phyloP scores from a whole-genome alignment of 805 yeast species.

The Candida chauliodis region DNA sequence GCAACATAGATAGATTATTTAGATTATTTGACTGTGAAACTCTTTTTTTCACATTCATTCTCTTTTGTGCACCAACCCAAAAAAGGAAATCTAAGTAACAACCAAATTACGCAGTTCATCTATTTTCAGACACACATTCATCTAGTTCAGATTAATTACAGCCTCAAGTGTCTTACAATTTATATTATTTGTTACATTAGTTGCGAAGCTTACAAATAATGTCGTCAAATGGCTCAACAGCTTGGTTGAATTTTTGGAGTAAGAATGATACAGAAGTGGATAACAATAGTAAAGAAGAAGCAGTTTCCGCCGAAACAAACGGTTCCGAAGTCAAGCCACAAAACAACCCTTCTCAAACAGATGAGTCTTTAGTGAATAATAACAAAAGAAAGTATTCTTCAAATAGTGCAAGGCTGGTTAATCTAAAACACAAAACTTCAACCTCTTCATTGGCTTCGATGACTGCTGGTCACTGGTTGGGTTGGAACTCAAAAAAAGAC shows the following conservation, averaged over 20 bases:
- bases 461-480: slow-evolving; percentile 26
- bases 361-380: not conserved
- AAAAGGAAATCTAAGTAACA: slow-evolving; percentile 4
- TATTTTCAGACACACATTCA: too few species aligned
- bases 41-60: slow-evolving; percentile 6
- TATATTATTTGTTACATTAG: too few species aligned
- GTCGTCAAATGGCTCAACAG: not conserved
- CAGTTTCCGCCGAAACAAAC: not conserved
- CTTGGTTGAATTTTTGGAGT: slow-evolving; percentile 6
- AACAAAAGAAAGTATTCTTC: slow-evolving; percentile 3
- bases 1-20: slow-evolving; percentile 2
- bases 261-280: not conserved
- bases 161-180: too few species aligned
- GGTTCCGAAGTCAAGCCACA: not conserved
- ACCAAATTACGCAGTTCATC: not conserved
- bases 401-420: not conserved
- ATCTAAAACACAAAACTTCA: slow-evolving; percentile 16
- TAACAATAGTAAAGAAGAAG: not conserved
- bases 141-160: too few species aligned
- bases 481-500: slow-evolving; percentile 15
- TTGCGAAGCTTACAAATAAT: too few species aligned
- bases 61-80: slow-evolving; percentile 1
- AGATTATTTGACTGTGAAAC: slow-evolving; percentile 9
- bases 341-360: not conserved
- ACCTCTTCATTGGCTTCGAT: slow-evolving; percentile 21